Evolutionary conservation across 2,329 filamentous ascomycete species (phyloP).

Genomic region (Nothophoma quercina): DNA sequence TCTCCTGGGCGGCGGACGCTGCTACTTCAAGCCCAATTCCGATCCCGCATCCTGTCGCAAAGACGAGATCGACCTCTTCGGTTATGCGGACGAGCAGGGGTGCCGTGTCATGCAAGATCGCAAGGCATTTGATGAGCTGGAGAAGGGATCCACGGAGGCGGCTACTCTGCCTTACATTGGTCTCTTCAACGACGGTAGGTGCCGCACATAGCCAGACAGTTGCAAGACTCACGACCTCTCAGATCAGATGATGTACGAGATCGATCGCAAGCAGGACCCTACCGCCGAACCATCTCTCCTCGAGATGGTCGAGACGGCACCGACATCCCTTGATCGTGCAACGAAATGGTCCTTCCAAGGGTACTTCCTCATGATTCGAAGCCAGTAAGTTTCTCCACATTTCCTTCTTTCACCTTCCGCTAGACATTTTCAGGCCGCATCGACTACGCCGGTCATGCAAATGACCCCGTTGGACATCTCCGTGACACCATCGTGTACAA

Average conservation of each 20-base stretch:
- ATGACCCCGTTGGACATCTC: constrained; percentile 37
- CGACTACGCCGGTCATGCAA: constrained; percentile 35
- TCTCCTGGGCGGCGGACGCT: constrained; percentile 52
- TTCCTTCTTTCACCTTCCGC: no score
- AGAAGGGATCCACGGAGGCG: constrained; percentile 31
- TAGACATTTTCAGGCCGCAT: no score
- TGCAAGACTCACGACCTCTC: neutral
- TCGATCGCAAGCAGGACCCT: constrained; percentile 49
- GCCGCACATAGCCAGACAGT: neutral
- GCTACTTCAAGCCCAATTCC: constrained; percentile 52
- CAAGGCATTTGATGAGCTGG: constrained; percentile 44
- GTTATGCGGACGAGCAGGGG: constrained; percentile 44
- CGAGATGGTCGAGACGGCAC: constrained; percentile 51
- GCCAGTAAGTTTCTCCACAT: no score
- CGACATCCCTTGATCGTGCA: constrained; percentile 48
- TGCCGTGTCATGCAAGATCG: constrained; percentile 51
- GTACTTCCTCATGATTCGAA: constrained; percentile 52
- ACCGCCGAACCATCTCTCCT: constrained; percentile 51
- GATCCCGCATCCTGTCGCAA: constrained; percentile 48
- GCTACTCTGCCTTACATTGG: constrained; percentile 49
- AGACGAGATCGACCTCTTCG: constrained; percentile 50
- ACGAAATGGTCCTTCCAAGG: constrained; percentile 44
- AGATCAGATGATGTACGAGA: constrained; percentile 45
- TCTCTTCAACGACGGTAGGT: constrained; percentile 48
- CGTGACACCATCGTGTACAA: constrained; percentile 54